Evolutionary conservation across 768 basidiomycete species (phyloP).

Genomic region (Tricholoma sp.): DNA sequence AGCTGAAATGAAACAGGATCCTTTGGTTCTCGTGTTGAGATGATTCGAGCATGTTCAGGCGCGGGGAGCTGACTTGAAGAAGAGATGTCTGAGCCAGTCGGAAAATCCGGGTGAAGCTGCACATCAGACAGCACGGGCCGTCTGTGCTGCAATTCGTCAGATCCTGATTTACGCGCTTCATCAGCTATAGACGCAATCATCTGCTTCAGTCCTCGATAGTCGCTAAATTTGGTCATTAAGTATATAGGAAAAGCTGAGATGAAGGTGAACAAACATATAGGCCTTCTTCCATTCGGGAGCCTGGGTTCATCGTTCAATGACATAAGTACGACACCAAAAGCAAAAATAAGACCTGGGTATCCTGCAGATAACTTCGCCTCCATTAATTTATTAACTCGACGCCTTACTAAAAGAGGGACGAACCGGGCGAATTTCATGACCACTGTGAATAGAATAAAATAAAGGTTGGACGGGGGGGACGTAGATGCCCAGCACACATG

Average conservation of each 20-base stretch:
- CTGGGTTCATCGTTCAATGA: slow-evolving; percentile 27
- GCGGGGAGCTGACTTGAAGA: neutral
- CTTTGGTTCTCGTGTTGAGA: neutral
- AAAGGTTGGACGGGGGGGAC: neutral
- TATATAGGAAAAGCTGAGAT: neutral
- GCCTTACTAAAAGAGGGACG: neutral
- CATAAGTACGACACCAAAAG: neutral
- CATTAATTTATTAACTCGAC: neutral
- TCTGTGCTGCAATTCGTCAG: neutral
- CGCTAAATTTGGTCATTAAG: slow-evolving; percentile 33
- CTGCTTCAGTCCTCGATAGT: slow-evolving; percentile 71
- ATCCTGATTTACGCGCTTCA: slow-evolving; percentile 19
- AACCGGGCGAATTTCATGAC: neutral
- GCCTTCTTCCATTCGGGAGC: slow-evolving; percentile 72
- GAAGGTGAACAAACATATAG: slow-evolving; percentile 46
- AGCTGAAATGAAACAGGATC: neutral
- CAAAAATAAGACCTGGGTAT: slow-evolving; percentile 50
- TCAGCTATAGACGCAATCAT: slow-evolving; percentile 49
- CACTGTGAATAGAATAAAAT: neutral
- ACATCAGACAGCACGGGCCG: neutral
- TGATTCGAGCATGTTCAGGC: neutral
- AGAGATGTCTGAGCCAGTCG: neutral
- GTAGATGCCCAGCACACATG: too few relatives aligned
- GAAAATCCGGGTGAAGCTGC: neutral
- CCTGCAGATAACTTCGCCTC: slow-evolving; percentile 53